phyloP scores from a whole-genome alignment of 208 protist genomes.

The Wallacemonas sp. region DNA sequence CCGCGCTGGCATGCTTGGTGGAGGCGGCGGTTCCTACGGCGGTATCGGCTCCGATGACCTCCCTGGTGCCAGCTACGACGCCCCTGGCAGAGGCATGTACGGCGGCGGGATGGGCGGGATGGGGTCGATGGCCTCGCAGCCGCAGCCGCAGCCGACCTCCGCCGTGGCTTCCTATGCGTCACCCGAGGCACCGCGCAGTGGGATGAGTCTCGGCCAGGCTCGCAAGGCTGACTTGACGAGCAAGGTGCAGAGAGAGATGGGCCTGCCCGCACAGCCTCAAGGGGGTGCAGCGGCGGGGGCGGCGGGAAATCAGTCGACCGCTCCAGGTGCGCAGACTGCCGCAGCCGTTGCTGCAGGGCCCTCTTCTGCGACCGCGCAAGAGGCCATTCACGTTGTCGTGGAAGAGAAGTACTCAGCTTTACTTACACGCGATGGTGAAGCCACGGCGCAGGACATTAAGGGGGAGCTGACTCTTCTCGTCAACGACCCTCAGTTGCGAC shows the following conservation, averaged over 20 bases:
- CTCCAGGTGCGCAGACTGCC: neutral
- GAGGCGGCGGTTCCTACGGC: conserved; percentile 59
- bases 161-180: conserved; percentile 6
- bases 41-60: conserved; percentile 70
- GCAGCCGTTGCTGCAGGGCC: neutral
- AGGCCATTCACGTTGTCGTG: conserved; percentile 55
- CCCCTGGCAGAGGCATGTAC: conserved; percentile 21
- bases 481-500: conserved; percentile 54
- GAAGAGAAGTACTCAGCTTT: conserved; percentile 68
- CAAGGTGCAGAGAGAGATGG: conserved; percentile 81
- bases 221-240: conserved; percentile 72
- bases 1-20: conserved; percentile 36
- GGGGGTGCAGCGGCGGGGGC: no score
- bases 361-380: conserved; percentile 8
- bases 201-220: conserved; percentile 71
- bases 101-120: conserved; percentile 7
- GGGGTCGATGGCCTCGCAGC: neutral
- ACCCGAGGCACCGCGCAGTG: conserved; percentile 30
- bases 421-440: conserved; percentile 63
- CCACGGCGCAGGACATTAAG: conserved; percentile 51
- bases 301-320: neutral
- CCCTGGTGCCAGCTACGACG: neutral
- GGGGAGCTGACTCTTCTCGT: conserved; percentile 79
- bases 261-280: conserved; percentile 16
- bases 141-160: neutral